These are phyloP conservation scores for Neurospora sp. DNA, from an alignment of 495 filamentous ascomycete genomes.

Conservation along the genomic window DNA sequence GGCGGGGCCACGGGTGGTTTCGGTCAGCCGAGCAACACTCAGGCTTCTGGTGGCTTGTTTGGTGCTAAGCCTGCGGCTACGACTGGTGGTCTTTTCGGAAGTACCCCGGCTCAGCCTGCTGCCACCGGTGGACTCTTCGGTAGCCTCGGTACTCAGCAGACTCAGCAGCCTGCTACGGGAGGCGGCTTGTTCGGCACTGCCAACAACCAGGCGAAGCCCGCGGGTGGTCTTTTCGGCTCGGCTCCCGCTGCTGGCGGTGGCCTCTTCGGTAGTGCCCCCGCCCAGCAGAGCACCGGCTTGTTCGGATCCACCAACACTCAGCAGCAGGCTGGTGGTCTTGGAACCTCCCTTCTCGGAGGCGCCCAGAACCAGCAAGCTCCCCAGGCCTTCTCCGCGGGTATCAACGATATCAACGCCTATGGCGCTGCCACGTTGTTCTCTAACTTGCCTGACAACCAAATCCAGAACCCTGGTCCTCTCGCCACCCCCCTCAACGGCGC, in stretches of 20 bases:
- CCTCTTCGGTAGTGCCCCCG: constrained; percentile 39
- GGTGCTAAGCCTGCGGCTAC: constrained; percentile 41
- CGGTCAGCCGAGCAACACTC: constrained; percentile 16
- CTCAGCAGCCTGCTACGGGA: constrained; percentile 26
- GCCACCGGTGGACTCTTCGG: constrained; percentile 42
- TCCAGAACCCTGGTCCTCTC: constrained; percentile 65
- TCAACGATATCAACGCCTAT: constrained; percentile 70
- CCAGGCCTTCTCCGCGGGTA: constrained; percentile 62
- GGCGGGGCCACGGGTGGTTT: constrained; percentile 25
- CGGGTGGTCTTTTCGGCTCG: constrained; percentile 42
- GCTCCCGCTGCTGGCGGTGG: constrained; percentile 23
- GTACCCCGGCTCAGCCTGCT: constrained; percentile 22
- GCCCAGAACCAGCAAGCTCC: constrained; percentile 39
- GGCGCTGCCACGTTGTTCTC: constrained; percentile 73
- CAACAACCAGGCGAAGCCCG: constrained; percentile 32
- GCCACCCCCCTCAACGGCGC: constrained; percentile 75
- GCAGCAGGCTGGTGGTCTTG: constrained; percentile 29
- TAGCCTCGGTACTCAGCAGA: constrained; percentile 41
- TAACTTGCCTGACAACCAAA: constrained; percentile 51
- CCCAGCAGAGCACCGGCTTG: constrained; percentile 28
- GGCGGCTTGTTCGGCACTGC: constrained; percentile 51
- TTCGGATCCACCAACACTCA: constrained; percentile 32
- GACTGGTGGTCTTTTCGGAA: constrained; percentile 4
- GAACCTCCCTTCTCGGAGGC: constrained; percentile 29
- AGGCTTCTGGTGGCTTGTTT: constrained; percentile 48